Evolutionary conservation across 768 basidiomycete species (phyloP).

Genomic region (Tubosaeta sp.): DNA sequence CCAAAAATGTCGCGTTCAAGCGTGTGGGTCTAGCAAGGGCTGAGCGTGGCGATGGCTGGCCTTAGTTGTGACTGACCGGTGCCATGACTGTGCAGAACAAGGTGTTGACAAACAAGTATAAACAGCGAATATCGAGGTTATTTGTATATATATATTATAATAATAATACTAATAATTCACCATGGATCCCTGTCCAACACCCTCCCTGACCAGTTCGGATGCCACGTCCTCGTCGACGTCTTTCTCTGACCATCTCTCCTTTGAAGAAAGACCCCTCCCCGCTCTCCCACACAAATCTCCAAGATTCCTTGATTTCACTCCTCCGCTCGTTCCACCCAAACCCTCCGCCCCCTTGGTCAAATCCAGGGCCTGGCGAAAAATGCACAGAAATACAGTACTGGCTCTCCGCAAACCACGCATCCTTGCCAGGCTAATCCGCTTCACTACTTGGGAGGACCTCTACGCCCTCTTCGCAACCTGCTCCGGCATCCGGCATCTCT

Average conservation of each 20-base stretch:
- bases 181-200: conserved; percentile 23
- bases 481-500: conserved; percentile 30
- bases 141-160: neutral
- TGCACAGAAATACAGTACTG: conserved; percentile 23
- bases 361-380: conserved; percentile 23
- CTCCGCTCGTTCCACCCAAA: neutral
- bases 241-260: conserved; percentile 15
- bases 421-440: conserved; percentile 30
- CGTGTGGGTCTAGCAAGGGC: conserved; percentile 16
- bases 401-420: conserved; percentile 34
- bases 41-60: neutral
- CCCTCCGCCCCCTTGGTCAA: conserved; percentile 6
- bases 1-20: conserved; percentile 77
- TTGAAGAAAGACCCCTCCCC: conserved; percentile 21
- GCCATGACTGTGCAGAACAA: conserved; percentile 10
- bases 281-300: conserved; percentile 6
- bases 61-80: conserved; percentile 3
- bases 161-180: neutral
- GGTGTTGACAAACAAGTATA: conserved; percentile 9
- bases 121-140: neutral
- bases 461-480: conserved; percentile 36
- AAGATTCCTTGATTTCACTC: neutral
- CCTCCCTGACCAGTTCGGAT: conserved; percentile 29
- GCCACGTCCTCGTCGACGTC: conserved; percentile 14
- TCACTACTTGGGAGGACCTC: conserved; percentile 38